phyloP scores from a whole-genome alignment of 177 flowering plant species.

The Vitis hybrid region DNA sequence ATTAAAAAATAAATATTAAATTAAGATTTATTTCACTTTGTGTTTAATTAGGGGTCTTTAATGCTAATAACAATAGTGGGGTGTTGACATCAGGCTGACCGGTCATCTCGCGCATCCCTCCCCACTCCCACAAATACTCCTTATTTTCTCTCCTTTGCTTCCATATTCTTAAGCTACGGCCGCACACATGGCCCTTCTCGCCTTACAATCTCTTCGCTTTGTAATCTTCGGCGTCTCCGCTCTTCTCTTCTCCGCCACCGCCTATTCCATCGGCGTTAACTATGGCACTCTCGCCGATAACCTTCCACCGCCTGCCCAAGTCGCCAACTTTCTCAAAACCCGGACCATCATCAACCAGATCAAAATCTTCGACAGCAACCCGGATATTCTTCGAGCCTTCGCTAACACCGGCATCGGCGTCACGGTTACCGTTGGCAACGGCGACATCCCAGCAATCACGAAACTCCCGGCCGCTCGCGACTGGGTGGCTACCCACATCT shows the following conservation, averaged over 20 bases:
- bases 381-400: constrained; percentile 44
- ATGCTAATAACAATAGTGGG: too few relatives aligned
- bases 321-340: constrained; percentile 41
- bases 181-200: constrained; percentile 2
- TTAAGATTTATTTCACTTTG: too few relatives aligned
- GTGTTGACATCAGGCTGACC: too few relatives aligned
- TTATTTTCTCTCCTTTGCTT: too few relatives aligned
- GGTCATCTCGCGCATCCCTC: neutral
- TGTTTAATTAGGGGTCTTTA: too few relatives aligned
- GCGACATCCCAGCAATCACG: constrained; percentile 31
- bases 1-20: too few relatives aligned
- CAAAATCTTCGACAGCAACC: constrained; percentile 50
- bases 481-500: constrained; percentile 38
- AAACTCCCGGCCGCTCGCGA: constrained; percentile 25
- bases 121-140: neutral
- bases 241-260: constrained; percentile 15
- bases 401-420: constrained; percentile 38
- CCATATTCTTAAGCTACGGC: too few relatives aligned
- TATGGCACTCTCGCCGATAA: constrained; percentile 50
- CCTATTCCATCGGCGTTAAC: constrained; percentile 45
- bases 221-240: neutral
- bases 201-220: constrained; percentile 4
- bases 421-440: constrained; percentile 36
- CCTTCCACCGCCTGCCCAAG: constrained; percentile 45
- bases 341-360: constrained; percentile 38